Evolutionary conservation across 495 filamentous ascomycete genomes (phyloP).

Genomic region (Daldinia vernicosa): DNA sequence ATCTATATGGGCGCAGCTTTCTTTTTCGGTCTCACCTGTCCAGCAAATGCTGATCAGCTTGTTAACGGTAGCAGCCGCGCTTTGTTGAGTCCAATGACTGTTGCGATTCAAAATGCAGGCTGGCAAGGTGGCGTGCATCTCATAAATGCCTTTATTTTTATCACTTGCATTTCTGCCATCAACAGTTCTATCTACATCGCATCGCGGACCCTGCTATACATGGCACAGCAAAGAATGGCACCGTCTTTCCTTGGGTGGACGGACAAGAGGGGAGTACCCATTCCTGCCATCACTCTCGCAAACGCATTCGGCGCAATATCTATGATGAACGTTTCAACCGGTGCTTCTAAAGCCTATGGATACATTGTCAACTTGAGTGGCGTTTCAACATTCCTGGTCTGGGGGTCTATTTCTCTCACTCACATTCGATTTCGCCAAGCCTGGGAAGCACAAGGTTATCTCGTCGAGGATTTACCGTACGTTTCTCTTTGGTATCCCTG

Average conservation of each 20-base stretch:
- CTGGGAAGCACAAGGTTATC: conserved; percentile 64
- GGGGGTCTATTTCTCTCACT: conserved; percentile 69
- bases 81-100: conserved; percentile 65
- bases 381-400: conserved; percentile 74
- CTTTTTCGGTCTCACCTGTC: conserved; percentile 72
- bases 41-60: conserved; percentile 56
- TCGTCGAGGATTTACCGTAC: conserved; percentile 64
- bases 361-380: conserved; percentile 60
- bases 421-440: conserved; percentile 73
- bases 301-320: conserved; percentile 73
- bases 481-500: conserved; percentile 67
- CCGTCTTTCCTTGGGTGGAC: conserved; percentile 71
- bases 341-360: conserved; percentile 64
- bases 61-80: conserved; percentile 60
- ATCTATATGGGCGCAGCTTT: conserved; percentile 78
- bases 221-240: conserved; percentile 71
- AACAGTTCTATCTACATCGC: conserved; percentile 76
- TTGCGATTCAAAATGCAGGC: conserved; percentile 67
- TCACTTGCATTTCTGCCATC: conserved; percentile 73
- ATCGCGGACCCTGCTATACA: conserved; percentile 71
- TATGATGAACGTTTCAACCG: conserved; percentile 69
- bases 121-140: conserved; percentile 65
- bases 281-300: conserved; percentile 67
- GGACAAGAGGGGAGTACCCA: conserved; percentile 71
- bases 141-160: conserved; percentile 76